Percentiles rank a stretch among this genome's conserved stretches.
These are phyloP conservation scores for Huntiella savannae DNA, from an alignment of 2,329 filamentous ascomycete genomes.

Conservation along the genomic window DNA sequence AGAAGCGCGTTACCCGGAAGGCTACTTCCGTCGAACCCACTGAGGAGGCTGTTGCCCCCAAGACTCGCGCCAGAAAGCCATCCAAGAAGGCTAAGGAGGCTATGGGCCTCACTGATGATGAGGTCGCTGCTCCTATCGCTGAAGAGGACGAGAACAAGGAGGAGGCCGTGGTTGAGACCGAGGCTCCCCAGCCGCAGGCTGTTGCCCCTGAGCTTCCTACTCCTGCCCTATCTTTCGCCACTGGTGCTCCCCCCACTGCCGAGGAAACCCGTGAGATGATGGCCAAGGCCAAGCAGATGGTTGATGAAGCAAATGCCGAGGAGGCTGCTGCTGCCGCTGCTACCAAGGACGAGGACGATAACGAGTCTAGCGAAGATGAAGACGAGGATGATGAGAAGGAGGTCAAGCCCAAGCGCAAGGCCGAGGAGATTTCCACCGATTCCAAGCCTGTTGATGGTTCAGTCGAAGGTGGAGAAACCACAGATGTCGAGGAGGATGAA, in stretches of 20 bases:
- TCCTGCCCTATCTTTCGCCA: conserved; percentile 19
- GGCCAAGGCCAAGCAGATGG: conserved; percentile 72
- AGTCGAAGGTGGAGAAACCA: conserved; percentile 13
- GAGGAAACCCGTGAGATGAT: conserved; percentile 73
- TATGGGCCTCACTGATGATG: conserved; percentile 20
- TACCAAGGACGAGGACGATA: conserved; percentile 15
- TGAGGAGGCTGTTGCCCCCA: conserved; percentile 6
- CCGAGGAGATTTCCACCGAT: conserved; percentile 50
- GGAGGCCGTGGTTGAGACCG: conserved; percentile 49
- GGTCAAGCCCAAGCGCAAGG: conserved; percentile 46
- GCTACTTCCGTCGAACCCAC: conserved; percentile 9
- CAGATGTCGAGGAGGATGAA: conserved; percentile 23
- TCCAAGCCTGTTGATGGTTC: conserved; percentile 21
- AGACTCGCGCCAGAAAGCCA: conserved; percentile 8
- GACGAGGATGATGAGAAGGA: conserved; percentile 20
- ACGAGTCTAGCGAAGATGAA: conserved; percentile 19
- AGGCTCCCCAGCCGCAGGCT: conserved; percentile 34
- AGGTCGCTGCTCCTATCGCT: conserved; percentile 20
- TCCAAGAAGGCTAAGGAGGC: conserved; percentile 19
- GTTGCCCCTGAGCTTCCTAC: conserved; percentile 4
- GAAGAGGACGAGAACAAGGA: conserved; percentile 22
- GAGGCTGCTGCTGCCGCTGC: conserved; percentile 20
- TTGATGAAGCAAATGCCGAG: conserved; percentile 39
- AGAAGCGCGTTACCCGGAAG: conserved; percentile 9
- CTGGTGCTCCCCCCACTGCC: conserved; percentile 49